Base-by-base conservation (phyloP, 768 basidiomycete species). In the Mycena chlorophos region DNA sequence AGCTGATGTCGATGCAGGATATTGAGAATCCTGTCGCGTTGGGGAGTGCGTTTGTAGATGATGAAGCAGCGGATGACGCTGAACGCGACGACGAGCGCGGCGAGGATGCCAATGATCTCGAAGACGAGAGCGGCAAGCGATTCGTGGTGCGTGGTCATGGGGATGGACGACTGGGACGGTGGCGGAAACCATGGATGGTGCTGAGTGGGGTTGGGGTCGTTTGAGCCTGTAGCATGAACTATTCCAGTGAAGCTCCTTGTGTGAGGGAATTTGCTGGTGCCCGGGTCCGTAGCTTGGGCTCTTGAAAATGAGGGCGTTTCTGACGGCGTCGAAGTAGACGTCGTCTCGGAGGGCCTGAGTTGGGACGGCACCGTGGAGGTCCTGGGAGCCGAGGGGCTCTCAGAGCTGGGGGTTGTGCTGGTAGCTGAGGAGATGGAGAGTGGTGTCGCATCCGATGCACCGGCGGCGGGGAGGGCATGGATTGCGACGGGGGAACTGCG, bases 1-100 rank as follows among this genome's bases (percentile, higher is more conserved):
- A 85, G 71, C 28, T 73, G 73, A 64, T 78, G 78, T 34, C 79
- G 70, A 28, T 73, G 71, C 27, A 79, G 59, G 23, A 77, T 65
- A 10, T 70, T 70, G 10, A 72, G 71, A 25, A 81, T 71, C 14
- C 79, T 73, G 58, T 83, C 81, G 20, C 67, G 77, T 19, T 61
- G 49, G 0, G 83, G 83, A 10, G 76, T 77, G 56, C 70, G 73
- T 49, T 63, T 64, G 66, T 78, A 83, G 48, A 67, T 74, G 60
- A 74, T 71, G 45, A 68, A 62, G 56, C 77, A 82, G 22, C 80
- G 79, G 10, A 71, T 17, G 55, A 76, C 57, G 29, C 70, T 64
- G 29, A 75, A 37, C 22, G 79, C 31, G 29, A 83, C 39, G 20
- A 63, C 48, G 4, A 78, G 47, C 12, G 55, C 74, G 3, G 73